Percentiles rank a stretch among this genome's conserved stretches.
phyloP scores from a whole-genome alignment of 768 basidiomycete species.

The Lactarius sanguifluus region DNA sequence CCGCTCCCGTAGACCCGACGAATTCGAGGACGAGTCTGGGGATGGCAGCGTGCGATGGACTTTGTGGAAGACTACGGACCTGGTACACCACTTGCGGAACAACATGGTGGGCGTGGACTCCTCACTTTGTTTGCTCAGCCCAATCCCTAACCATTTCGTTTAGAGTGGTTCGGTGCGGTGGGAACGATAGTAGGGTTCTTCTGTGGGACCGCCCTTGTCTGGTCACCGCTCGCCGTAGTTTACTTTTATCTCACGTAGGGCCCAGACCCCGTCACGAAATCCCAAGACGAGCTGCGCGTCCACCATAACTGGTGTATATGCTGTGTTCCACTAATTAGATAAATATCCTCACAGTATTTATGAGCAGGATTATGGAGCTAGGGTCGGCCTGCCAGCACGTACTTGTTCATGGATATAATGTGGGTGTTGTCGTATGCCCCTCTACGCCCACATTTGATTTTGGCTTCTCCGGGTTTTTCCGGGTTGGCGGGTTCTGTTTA shows the following conservation, averaged over 20 bases:
- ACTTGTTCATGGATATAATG: no score
- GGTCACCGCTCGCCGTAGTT: conserved; percentile 5
- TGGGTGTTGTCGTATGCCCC: no score
- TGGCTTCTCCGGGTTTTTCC: no score
- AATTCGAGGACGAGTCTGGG: not conserved
- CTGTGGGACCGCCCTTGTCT: conserved; percentile 15
- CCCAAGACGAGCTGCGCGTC: no score
- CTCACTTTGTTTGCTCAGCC: not conserved
- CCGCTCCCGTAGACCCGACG: not conserved
- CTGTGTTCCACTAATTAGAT: no score
- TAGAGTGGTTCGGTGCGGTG: conserved; percentile 15
- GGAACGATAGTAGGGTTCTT: conserved; percentile 17
- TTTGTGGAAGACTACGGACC: conserved; percentile 9
- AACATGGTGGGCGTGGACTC: not conserved
- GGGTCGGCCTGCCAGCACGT: no score
- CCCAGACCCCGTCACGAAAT: not conserved
- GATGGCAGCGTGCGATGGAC: not conserved
- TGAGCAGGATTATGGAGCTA: no score
- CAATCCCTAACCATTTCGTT: not conserved
- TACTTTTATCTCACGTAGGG: not conserved
- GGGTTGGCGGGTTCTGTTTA: no score
- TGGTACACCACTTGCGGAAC: conserved; percentile 1
- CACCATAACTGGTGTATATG: no score
- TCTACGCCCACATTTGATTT: no score
- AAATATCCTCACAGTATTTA: no score